Evolutionary conservation across 1,284 basidiomycete genomes (phyloP).

Genomic region (Ustilago lituana): DNA sequence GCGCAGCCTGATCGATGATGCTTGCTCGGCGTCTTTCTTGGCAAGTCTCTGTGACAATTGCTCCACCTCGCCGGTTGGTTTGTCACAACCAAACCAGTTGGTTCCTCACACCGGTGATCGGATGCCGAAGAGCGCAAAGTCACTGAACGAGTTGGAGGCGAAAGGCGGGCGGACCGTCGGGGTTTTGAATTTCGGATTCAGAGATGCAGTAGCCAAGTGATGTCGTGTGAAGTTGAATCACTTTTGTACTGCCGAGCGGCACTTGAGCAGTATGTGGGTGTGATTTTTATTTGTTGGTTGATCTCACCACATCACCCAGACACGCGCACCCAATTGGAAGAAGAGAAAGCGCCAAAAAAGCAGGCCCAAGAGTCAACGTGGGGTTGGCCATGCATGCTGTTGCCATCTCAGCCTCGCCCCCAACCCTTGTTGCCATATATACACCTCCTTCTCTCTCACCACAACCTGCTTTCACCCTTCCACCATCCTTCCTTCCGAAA

Average conservation of each 20-base stretch:
- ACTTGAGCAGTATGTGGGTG: slow-evolving; percentile 15
- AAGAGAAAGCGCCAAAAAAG: slow-evolving; percentile 2
- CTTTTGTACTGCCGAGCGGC: no score
- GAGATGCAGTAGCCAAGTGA: slow-evolving; percentile 2
- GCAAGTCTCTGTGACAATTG: no score
- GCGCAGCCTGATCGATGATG: no score
- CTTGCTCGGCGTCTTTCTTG: no score
- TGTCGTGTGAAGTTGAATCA: slow-evolving; percentile 29
- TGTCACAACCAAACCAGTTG: no score
- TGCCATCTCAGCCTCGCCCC: no score
- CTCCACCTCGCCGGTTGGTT: no score
- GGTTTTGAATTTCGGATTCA: slow-evolving; percentile 12
- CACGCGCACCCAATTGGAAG: slow-evolving; percentile 13
- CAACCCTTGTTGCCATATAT: no score
- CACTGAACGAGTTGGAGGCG: slow-evolving; percentile 3
- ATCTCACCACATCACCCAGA: slow-evolving; percentile 30
- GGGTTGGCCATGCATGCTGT: slow-evolving; percentile 6
- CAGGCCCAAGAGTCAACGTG: slow-evolving; percentile 25
- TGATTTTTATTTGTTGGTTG: no score
- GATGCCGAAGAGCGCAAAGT: slow-evolving; percentile 8
- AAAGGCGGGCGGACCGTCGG: neutral
- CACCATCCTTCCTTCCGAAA: no score
- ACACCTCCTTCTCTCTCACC: slow-evolving; percentile 1
- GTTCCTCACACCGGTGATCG: neutral
- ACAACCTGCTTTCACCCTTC: no score